A percentile compares a stretch with the other conserved stretches of the same genome.
These are phyloP conservation scores for Decorospora gaudefroyi DNA, from an alignment of 2,329 filamentous ascomycete genomes.

Conservation along the genomic window DNA sequence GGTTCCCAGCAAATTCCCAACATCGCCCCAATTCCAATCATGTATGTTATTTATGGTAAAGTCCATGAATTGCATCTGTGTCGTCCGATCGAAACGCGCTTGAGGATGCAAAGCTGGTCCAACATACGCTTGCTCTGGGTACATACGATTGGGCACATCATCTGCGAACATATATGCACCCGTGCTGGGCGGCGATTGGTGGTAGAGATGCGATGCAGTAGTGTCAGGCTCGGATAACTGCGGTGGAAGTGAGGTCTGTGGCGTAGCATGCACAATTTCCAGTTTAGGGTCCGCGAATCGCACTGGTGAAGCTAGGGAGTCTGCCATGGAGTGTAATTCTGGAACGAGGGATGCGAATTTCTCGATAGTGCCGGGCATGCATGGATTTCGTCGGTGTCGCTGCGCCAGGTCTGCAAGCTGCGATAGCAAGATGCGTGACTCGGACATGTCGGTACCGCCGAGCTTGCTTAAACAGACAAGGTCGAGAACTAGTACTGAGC, in stretches of 20 bases:
- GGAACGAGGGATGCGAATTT: slow-evolving; percentile 47
- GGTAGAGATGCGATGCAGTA: slow-evolving; percentile 26
- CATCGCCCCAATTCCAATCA: slow-evolving; percentile 45
- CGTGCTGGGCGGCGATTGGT: slow-evolving; percentile 31
- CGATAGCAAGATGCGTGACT: slow-evolving; percentile 41
- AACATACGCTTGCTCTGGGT: slow-evolving; percentile 26
- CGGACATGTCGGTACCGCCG: slow-evolving; percentile 24
- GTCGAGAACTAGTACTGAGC: slow-evolving; percentile 48
- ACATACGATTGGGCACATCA: slow-evolving; percentile 29
- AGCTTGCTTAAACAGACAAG: slow-evolving; percentile 40
- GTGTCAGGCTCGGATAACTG: slow-evolving; percentile 18
- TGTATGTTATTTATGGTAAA: slow-evolving; percentile 45
- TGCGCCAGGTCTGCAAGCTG: slow-evolving; percentile 45
- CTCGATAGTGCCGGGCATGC: slow-evolving; percentile 47
- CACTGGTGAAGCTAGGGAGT: slow-evolving; percentile 25
- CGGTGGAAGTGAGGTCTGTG: slow-evolving; percentile 11
- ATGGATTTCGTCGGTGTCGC: slow-evolving; percentile 39
- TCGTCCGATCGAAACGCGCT: slow-evolving; percentile 32
- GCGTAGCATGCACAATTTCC: slow-evolving; percentile 5
- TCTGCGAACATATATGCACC: slow-evolving; percentile 42
- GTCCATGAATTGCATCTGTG: slow-evolving; percentile 45
- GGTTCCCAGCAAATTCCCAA: slow-evolving; percentile 35
- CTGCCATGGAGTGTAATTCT: slow-evolving; percentile 45
- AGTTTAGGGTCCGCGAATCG: slow-evolving; percentile 15
- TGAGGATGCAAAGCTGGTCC: slow-evolving; percentile 20